These are phyloP conservation scores for Termitomyces sp. DNA, from an alignment of 768 basidiomycete species.

Conservation along the genomic window DNA sequence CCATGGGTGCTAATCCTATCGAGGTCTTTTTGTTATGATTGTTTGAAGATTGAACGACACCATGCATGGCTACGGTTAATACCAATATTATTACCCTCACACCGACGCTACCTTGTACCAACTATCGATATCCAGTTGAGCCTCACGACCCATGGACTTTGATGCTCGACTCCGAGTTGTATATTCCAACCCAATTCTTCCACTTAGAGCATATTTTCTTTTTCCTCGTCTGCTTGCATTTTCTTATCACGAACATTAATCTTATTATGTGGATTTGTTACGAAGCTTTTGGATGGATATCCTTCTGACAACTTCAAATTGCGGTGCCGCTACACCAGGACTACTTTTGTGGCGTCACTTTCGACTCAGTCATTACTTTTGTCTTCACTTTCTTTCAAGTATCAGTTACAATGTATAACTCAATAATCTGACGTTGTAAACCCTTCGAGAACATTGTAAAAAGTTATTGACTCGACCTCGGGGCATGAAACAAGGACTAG, in stretches of 20 bases:
- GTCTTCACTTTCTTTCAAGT: background rate
- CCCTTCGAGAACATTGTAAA: background rate
- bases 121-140: background rate
- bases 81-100: conserved; percentile 2
- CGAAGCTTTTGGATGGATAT: conserved; percentile 9
- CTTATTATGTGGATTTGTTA: conserved; percentile 11
- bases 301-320: background rate
- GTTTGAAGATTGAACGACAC: conserved; percentile 2
- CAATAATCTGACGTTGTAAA: background rate
- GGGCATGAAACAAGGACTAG: background rate
- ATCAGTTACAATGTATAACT: background rate
- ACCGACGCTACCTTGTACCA: background rate
- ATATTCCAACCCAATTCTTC: background rate
- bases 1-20: conserved; percentile 32
- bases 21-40: background rate
- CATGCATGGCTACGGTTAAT: conserved; percentile 4
- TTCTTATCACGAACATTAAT: conserved; percentile 7
- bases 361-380: background rate
- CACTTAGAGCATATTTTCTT: conserved; percentile 3
- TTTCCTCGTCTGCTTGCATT: conserved; percentile 15
- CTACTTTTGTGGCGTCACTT: background rate
- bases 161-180: background rate
- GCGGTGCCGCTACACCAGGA: background rate
- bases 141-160: background rate
- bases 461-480: background rate